A percentile compares a stretch with the other conserved stretches of the same genome.
Conservation (phyloP, 2,329 filamentous ascomycete species). For the Fusarium austroafricanum region DNA sequence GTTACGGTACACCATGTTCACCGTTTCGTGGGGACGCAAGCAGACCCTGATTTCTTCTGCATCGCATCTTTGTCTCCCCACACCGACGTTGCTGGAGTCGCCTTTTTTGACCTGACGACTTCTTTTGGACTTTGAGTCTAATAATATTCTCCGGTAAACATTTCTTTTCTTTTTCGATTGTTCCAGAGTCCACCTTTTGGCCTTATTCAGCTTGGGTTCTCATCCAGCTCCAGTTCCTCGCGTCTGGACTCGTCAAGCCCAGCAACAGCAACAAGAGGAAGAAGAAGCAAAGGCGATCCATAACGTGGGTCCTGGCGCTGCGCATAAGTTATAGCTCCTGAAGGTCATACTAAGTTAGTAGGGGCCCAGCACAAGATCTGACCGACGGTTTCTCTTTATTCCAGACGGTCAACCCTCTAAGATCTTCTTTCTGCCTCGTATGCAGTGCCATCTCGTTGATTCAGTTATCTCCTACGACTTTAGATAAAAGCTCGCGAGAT, state of each 20-base stretch:
- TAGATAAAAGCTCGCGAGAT: constrained; percentile 30
- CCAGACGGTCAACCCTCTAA: constrained; percentile 32
- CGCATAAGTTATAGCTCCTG: constrained; percentile 41
- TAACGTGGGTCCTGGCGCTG: constrained; percentile 47
- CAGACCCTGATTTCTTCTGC: constrained; percentile 42
- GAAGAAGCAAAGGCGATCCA: constrained; percentile 43
- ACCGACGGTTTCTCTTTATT: constrained; percentile 46
- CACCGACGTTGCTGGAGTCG: constrained; percentile 35
- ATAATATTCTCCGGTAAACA: constrained; percentile 38
- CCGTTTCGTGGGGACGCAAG: constrained; percentile 40
- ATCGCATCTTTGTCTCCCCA: constrained; percentile 39
- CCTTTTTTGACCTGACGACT: constrained; percentile 39
- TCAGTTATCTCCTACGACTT: constrained; percentile 28
- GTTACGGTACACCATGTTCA: constrained; percentile 37
- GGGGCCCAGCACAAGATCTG: constrained; percentile 30
- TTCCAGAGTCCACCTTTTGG: constrained; percentile 34
- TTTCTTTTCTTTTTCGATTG: constrained; percentile 47
- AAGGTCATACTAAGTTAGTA: constrained; percentile 35
- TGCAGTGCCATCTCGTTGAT: constrained; percentile 22
- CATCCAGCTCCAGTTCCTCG: constrained; percentile 30
- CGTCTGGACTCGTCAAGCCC: constrained; percentile 37
- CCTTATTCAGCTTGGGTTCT: constrained; percentile 24
- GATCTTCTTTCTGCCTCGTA: constrained; percentile 39
- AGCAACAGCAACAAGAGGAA: constrained; percentile 2
- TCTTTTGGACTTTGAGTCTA: constrained; percentile 18